Evolutionary conservation across 1,139 yeast genomes (phyloP), one percentile per base, ranked within the genome.

Genomic region (Barnettozyma hawaiiensis): DNA sequence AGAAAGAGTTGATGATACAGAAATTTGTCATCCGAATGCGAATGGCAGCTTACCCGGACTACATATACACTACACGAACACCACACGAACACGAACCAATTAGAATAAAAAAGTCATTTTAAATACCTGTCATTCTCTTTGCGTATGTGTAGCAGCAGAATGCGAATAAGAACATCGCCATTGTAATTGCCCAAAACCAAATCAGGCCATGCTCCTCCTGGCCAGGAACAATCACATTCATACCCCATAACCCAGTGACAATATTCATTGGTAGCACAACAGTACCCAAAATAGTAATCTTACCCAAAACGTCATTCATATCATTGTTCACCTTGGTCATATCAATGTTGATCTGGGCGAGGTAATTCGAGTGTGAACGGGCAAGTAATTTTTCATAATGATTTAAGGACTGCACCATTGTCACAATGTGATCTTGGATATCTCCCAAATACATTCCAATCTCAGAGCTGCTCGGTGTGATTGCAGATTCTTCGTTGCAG

Each of bases 261-360:
- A 92, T 86, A 60, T 92, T 92, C 73, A 92, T 77, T 3, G 98
- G 98, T 47, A 92, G 69, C 8, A 92, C 96, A 47, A 92, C 85
- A 0, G 97, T 89, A 73, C 98, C 98, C 49, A 92, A 67, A 34
- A 92, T 83, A 7, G 97, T 87, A 45, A 92, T 86, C 60, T 90
- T 86, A 4, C 97, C 96, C 57, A 92, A 74, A 4, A 90, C 96
- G 59, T 92, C 97, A 62, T 92, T 92, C 75, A 95, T 90, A 55
- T 90, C 97, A 58, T 92, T 92, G 64, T 90, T 92, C n/a, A 89
- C 96, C 61, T 83, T 81, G 7, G 97, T 92, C 97, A 90, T 89
- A 60, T 92, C 97, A 51, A 94, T 90, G 61, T 90, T 92, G 59
- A 92, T 85, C 60, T 92, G 98, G 2, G 98, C 98, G 58, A 92